Conservation (phyloP, 1,284 basidiomycete genomes). For the Filobasidium uniguttulatum region DNA sequence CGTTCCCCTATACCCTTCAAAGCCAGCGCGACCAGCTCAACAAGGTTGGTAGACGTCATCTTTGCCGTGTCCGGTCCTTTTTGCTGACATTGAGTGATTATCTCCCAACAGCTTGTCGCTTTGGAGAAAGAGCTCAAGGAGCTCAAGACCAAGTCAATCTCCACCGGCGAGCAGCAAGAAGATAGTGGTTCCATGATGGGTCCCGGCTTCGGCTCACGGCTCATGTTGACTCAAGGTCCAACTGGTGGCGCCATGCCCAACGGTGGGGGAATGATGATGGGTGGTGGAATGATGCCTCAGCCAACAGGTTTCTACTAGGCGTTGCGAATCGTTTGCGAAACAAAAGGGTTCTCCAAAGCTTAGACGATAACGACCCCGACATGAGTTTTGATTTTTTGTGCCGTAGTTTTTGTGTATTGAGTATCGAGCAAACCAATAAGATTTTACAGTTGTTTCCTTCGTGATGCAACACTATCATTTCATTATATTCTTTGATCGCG, state of each 20-base stretch:
- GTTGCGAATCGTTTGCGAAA: background rate
- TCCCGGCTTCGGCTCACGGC: conserved; percentile 31
- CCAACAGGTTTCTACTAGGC: conserved; percentile 36
- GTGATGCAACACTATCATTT: no score
- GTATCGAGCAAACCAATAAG: no score
- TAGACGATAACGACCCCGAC: conserved; percentile 3
- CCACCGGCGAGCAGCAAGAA: conserved; percentile 22
- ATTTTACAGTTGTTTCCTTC: no score
- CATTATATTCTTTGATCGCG: no score
- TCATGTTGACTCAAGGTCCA: conserved; percentile 26
- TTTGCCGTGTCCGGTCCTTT: background rate
- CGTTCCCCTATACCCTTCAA: conserved; percentile 89
- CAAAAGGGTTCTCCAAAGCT: conserved; percentile 2
- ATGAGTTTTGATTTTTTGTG: conserved; percentile 3
- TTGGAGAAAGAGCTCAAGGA: conserved; percentile 36
- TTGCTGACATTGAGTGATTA: background rate
- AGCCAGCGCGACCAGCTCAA: conserved; percentile 46
- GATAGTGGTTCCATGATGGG: conserved; percentile 23
- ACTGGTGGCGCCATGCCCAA: conserved; percentile 29
- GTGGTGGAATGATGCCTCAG: conserved; percentile 23
- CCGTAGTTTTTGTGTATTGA: background rate
- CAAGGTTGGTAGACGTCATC: conserved; percentile 16
- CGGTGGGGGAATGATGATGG: conserved; percentile 15
- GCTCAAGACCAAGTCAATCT: conserved; percentile 26
- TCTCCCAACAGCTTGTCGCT: conserved; percentile 19